Conservation (phyloP, 164 flowering plant species). For the Brasenia schreberi region DNA sequence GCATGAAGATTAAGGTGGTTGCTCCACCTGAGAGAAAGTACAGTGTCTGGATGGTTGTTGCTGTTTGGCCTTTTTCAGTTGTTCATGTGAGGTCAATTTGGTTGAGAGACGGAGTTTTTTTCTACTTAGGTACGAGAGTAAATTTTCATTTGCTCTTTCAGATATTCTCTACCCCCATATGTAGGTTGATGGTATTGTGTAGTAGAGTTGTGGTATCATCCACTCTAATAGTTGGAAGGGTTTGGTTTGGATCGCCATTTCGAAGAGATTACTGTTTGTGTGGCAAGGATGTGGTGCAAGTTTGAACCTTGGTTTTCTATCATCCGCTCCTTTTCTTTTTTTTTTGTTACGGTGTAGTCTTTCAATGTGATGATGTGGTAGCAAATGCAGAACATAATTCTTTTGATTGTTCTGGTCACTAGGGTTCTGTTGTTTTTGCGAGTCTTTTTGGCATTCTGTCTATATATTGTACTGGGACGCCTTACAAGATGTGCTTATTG, state of each 20-base stretch:
- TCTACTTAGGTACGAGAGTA: background rate
- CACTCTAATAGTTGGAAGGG: background rate
- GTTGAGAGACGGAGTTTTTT: background rate
- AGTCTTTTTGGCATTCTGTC: too few relatives aligned
- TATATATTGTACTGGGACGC: too few relatives aligned
- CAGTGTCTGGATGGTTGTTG: background rate
- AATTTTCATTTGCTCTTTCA: background rate
- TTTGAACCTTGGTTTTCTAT: background rate
- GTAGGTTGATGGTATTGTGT: background rate
- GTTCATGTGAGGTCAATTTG: background rate
- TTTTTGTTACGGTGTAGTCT: too few relatives aligned
- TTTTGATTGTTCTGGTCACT: too few relatives aligned
- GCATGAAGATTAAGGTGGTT: constrained; percentile 33
- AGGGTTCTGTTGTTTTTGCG: too few relatives aligned
- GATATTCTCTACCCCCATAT: background rate
- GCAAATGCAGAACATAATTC: too few relatives aligned
- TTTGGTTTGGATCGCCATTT: background rate
- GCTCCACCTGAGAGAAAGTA: constrained; percentile 32
- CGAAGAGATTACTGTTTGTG: background rate
- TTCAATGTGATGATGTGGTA: too few relatives aligned
- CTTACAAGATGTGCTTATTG: too few relatives aligned
- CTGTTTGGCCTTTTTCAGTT: background rate
- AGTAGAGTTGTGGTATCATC: background rate
- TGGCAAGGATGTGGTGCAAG: background rate
- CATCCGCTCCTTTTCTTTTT: too few relatives aligned